Percentiles rank a stretch among this genome's conserved stretches.
Evolutionary conservation across 352 stramenopile genomes (phyloP).

Genomic region (Phytophthora citricola): DNA sequence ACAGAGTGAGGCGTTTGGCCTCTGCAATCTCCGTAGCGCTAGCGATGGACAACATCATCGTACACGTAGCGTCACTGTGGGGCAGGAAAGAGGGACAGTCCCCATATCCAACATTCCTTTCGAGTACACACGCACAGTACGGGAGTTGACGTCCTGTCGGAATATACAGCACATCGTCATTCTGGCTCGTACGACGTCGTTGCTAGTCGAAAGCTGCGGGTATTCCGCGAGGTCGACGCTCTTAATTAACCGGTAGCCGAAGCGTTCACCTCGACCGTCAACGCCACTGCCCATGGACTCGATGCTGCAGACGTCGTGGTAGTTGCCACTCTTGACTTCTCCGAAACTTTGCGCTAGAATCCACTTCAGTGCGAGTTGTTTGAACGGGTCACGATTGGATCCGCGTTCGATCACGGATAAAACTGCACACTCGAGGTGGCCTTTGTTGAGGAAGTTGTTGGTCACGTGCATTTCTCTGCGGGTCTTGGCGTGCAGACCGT

Average conservation of each 20-base stretch:
- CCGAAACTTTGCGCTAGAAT: constrained; percentile 31
- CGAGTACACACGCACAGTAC: constrained; percentile 32
- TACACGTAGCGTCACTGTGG: constrained; percentile 18
- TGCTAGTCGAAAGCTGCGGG: constrained; percentile 27
- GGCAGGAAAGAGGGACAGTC: constrained; percentile 18
- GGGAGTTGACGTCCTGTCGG: constrained; percentile 21
- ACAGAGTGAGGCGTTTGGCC: constrained; percentile 33
- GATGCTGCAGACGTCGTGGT: constrained; percentile 43
- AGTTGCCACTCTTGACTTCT: constrained; percentile 26
- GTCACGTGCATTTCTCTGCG: constrained; percentile 27
- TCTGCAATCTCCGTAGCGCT: constrained; percentile 25
- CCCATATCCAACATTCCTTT: constrained; percentile 31
- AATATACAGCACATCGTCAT: constrained; percentile 38
- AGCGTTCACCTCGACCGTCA: constrained; percentile 26
- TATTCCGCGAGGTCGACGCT: constrained; percentile 41
- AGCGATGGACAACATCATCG: constrained; percentile 27
- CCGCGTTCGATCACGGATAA: constrained; percentile 32
- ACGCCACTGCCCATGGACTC: constrained; percentile 43
- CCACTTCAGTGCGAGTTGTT: constrained; percentile 54
- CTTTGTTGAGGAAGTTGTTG: constrained; percentile 26
- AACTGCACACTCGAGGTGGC: constrained; percentile 31
- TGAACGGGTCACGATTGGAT: constrained; percentile 40
- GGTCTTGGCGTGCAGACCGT: constrained; percentile 33
- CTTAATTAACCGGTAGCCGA: constrained; percentile 46
- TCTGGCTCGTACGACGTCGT: constrained; percentile 28